Percentiles rank a stretch among this genome's conserved stretches.
phyloP scores from a whole-genome alignment of 345 rosid species.

The Reutealis trisperma region DNA sequence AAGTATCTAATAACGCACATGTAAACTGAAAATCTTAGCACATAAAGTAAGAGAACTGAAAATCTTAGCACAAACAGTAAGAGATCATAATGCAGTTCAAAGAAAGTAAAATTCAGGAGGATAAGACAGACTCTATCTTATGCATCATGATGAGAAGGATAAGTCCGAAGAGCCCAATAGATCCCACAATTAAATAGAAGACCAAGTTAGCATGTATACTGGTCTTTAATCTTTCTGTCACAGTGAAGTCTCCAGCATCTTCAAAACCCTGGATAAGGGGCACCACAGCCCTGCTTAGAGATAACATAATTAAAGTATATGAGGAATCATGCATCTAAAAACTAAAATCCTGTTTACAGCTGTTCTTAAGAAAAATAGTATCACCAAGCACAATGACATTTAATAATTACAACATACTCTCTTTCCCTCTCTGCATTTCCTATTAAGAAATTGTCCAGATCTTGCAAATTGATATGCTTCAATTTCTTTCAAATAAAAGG shows the following conservation, averaged over 20 bases:
- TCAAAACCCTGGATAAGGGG: slow-evolving; percentile 99
- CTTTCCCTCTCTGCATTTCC: neutral
- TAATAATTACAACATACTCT: neutral
- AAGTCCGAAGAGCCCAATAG: slow-evolving; percentile 84
- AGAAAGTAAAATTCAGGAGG: slow-evolving; percentile 11
- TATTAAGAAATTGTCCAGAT: neutral
- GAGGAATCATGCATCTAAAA: slow-evolving; percentile 42
- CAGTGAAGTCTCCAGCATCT: slow-evolving; percentile 98
- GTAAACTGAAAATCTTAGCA: slow-evolving; percentile 13
- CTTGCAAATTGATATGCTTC: neutral
- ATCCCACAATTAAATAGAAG: slow-evolving; percentile 88
- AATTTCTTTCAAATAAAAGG: neutral
- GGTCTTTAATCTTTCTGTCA: slow-evolving; percentile 85
- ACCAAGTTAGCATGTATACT: slow-evolving; percentile 89
- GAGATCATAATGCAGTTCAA: neutral
- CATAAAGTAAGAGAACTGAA: slow-evolving; percentile 9
- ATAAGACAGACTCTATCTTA: slow-evolving; percentile 46
- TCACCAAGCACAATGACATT: neutral
- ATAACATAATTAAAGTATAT: slow-evolving; percentile 49
- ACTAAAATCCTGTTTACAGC: slow-evolving; percentile 23
- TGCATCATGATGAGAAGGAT: slow-evolving; percentile 82
- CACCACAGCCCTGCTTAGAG: slow-evolving; percentile 96
- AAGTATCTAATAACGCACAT: neutral
- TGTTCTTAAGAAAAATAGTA: slow-evolving; percentile 6
- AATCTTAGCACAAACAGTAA: slow-evolving; percentile 14